Evolutionary conservation across 73 alveolate genomes (phyloP).

Genomic region (Paramecium sonneborni): DNA sequence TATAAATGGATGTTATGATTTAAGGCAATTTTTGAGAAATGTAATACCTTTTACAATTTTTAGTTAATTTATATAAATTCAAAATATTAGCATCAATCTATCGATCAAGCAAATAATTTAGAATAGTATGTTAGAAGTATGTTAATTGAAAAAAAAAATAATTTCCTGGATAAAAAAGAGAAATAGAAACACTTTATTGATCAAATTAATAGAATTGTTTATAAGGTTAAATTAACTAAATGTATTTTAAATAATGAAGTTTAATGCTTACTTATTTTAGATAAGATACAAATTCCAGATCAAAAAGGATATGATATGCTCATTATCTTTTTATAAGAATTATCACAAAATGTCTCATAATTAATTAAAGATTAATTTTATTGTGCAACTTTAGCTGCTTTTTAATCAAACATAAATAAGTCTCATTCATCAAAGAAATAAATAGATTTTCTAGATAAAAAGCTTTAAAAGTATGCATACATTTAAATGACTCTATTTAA

Average conservation of each 20-base stretch:
- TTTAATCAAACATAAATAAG: no score
- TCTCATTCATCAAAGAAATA: no score
- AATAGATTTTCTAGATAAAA: no score
- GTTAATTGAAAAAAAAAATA: not conserved
- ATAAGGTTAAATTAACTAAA: conserved; percentile 13
- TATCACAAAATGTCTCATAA: not conserved
- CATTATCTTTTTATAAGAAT: not conserved
- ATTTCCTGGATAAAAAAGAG: not conserved
- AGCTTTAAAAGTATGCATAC: no score
- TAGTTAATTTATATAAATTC: not conserved
- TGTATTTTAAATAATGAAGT: conserved; percentile 30
- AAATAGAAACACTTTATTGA: not conserved
- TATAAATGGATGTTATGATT: not conserved
- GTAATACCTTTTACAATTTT: not conserved
- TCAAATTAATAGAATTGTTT: not conserved
- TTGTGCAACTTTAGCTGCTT: no score
- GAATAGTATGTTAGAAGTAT: not conserved
- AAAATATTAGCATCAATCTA: not conserved
- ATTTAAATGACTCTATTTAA: no score
- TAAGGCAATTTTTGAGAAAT: conserved; percentile 25
- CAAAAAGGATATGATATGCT: not conserved
- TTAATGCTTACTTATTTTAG: not conserved
- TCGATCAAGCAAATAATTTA: not conserved
- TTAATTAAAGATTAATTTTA: not conserved
- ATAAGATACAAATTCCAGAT: not conserved